Evolutionary conservation across 345 rosid species (phyloP).

Genomic region (Punica granatum): DNA sequence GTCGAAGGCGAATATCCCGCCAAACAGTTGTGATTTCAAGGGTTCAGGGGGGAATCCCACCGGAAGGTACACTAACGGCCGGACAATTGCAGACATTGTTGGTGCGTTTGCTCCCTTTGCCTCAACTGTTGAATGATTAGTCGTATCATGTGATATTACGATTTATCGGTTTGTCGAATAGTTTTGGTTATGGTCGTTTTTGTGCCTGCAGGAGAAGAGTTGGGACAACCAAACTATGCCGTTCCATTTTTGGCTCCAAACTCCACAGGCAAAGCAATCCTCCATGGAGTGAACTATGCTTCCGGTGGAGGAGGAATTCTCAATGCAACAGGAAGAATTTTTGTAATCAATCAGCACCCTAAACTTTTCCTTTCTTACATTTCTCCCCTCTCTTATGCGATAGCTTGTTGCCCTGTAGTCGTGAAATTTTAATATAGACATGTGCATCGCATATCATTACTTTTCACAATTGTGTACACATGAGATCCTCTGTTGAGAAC

Average conservation of each 20-base stretch:
- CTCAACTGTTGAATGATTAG: too few relatives aligned
- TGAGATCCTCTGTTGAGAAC: too few relatives aligned
- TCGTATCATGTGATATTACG: too few relatives aligned
- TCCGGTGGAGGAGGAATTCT: constrained; percentile 53
- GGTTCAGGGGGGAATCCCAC: constrained; percentile 51
- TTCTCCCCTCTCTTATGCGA: too few relatives aligned
- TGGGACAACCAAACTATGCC: constrained; percentile 44
- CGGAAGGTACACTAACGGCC: constrained; percentile 62
- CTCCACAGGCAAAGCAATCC: constrained; percentile 19
- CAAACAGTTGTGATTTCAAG: constrained; percentile 56
- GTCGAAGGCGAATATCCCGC: constrained; percentile 43
- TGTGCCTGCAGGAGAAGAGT: constrained; percentile 28
- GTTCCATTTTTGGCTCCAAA: constrained; percentile 38
- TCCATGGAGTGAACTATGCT: constrained; percentile 42
- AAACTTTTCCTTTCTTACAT: background rate
- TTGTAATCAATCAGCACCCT: constrained; percentile 22
- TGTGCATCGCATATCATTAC: too few relatives aligned
- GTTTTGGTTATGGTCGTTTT: too few relatives aligned
- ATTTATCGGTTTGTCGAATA: too few relatives aligned
- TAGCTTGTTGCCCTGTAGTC: too few relatives aligned
- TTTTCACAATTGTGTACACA: too few relatives aligned
- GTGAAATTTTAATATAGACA: too few relatives aligned
- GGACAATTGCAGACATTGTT: constrained; percentile 28
- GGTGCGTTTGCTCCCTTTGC: constrained; percentile 13
- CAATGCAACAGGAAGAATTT: constrained; percentile 40